These are phyloP conservation scores for Withania somnifera DNA, from an alignment of 305 asterid genomes.

Conservation along the genomic window DNA sequence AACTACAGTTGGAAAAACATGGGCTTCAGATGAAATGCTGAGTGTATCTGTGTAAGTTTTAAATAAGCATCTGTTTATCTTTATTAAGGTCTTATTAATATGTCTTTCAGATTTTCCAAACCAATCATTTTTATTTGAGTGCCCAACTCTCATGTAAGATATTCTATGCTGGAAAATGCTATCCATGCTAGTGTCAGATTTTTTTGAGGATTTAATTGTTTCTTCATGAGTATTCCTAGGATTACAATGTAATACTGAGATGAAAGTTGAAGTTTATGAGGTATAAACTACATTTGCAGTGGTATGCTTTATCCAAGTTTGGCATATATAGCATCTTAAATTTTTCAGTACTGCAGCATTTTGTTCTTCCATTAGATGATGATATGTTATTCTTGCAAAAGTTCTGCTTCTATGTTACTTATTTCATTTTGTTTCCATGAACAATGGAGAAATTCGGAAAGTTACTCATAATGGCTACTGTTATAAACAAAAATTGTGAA, in stretches of 20 bases:
- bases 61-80: not conserved
- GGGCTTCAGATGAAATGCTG: conserved; percentile 61
- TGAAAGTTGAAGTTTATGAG: not conserved
- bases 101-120: not conserved
- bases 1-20: conserved; percentile 68
- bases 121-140: not conserved
- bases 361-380: not conserved
- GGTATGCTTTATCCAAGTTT: not conserved
- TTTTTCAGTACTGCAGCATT: not conserved
- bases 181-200: not conserved
- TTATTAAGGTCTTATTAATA: not conserved
- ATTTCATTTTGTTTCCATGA: not conserved
- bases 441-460: not conserved
- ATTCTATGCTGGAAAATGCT: not conserved
- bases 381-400: not conserved
- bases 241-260: not conserved
- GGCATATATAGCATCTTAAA: not conserved
- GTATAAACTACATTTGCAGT: not conserved
- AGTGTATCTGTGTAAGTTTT: conserved; percentile 45
- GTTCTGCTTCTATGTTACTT: not conserved
- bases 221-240: not conserved
- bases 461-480: not conserved
- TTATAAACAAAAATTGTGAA: not conserved
- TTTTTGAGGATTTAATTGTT: not conserved
- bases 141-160: not conserved